These are phyloP conservation scores for Trypanosoma cruzi DNA, from an alignment of 208 protist genomes.

Conservation along the genomic window DNA sequence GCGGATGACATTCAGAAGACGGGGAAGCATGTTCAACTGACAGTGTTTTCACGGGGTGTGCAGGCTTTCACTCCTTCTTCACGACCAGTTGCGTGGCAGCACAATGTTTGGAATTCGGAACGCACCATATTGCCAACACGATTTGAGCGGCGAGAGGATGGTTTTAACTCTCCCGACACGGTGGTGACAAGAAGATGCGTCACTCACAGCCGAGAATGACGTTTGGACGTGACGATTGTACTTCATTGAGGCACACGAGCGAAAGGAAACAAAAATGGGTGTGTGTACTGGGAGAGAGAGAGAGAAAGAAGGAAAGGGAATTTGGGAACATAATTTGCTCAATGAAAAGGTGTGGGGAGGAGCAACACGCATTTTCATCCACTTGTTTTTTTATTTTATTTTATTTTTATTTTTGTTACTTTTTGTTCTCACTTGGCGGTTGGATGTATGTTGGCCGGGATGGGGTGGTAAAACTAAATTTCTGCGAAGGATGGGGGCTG, in stretches of 20 bases:
- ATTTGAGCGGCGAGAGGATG: background rate
- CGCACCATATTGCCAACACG: background rate
- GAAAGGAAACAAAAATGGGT: background rate
- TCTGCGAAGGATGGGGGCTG: too few relatives aligned
- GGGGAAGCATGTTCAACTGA: background rate
- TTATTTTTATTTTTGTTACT: too few relatives aligned
- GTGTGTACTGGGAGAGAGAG: too few relatives aligned
- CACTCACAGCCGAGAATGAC: background rate
- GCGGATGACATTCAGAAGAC: background rate
- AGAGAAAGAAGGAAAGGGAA: constrained; percentile 14
- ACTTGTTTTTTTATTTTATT: constrained; percentile 14
- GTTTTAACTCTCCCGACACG: background rate
- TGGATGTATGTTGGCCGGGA: background rate
- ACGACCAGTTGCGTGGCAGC: background rate
- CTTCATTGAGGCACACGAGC: background rate
- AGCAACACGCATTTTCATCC: background rate
- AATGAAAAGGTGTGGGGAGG: background rate
- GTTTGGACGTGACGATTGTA: background rate
- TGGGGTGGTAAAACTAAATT: background rate
- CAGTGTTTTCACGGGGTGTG: background rate
- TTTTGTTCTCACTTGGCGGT: background rate
- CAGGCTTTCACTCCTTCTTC: background rate
- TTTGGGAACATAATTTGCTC: background rate
- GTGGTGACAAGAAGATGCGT: background rate
- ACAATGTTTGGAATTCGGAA: background rate